Evolutionary conservation across 2,329 filamentous ascomycete genomes (phyloP), one percentile per base, ranked within the genome.

Genomic region (Pseudocercospora crystallina): DNA sequence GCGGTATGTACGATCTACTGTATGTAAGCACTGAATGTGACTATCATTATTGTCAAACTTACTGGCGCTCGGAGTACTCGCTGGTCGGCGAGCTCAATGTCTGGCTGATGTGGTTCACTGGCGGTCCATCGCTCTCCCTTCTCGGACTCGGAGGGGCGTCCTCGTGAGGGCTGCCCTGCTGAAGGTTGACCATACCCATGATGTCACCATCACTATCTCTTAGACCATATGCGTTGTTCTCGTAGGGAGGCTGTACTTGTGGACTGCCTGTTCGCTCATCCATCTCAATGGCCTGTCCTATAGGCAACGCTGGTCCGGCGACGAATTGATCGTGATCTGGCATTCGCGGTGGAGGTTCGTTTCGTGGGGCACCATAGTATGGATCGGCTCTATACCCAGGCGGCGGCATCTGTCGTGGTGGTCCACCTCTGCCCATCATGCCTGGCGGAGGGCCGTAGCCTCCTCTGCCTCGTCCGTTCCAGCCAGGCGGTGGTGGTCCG

Each of bases 231-330:
- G 54, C 55, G 14, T 57, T 55, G 32, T 45, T 55, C 10, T 57
- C 51, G 26, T 59, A 53, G 8, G 36, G 37, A 11, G 48, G 29
- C 17, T 40, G 26, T n/a, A 14, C 31, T 9, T 54, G 40, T 34
- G 54, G 44, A 36, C 47, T 55, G 34, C 78, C 78, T n/a, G 76
- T 76, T n/a, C 78, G 76, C 31, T 85, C 84, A 66, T 91, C 86
- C 88, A 95, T 91, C 68, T 94, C 90, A 46, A 90, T 80, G 2
- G 86, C 83, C 63, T 86, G 85, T 8, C 84, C 84, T 10, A 84
- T 73, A 11, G 70, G 51, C 43, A 46, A 35, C 48, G 52, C 53
- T 39, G 49, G 53, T 47, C 62, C 41, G 39, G 57, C 54, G 12
- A 58, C 45, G 39, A 52, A 61, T 11, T 62, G 62, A 20, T 73